Percentiles rank a stretch among this genome's conserved stretches.
phyloP scores from a whole-genome alignment of 257 asterid genomes.

The Leptodermis oblonga region DNA sequence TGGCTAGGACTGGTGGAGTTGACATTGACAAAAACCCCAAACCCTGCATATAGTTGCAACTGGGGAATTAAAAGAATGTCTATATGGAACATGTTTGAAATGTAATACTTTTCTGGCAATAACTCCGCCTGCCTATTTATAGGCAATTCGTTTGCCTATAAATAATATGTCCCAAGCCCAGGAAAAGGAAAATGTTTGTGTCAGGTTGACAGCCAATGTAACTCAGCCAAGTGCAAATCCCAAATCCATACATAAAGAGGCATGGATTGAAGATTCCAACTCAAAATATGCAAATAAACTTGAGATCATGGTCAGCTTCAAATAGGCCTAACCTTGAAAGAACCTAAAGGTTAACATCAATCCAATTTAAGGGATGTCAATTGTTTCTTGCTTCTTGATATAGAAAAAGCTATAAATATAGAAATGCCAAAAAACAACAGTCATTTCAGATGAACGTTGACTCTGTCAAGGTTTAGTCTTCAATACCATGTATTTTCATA shows the following conservation, averaged over 20 bases:
- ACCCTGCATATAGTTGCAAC: conserved; percentile 26
- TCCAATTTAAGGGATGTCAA: neutral
- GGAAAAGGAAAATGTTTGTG: too few relatives aligned
- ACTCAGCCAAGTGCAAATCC: neutral
- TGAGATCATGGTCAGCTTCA: neutral
- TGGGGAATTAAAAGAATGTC: neutral
- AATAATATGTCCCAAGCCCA: too few relatives aligned
- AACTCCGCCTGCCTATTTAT: too few relatives aligned
- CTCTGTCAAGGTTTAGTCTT: neutral
- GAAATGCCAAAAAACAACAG: neutral
- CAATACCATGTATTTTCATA: too few relatives aligned
- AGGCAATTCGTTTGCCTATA: too few relatives aligned
- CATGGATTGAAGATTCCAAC: neutral
- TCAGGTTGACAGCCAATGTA: too few relatives aligned
- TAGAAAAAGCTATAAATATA: too few relatives aligned
- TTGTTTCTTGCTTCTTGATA: neutral
- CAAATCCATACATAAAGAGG: neutral
- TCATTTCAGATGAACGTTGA: neutral
- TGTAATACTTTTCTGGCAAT: neutral
- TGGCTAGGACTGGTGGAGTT: conserved; percentile 42
- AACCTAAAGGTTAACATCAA: neutral
- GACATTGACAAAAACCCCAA: conserved; percentile 53
- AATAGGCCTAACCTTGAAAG: neutral
- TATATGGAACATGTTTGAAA: neutral
- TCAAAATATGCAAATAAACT: neutral